Base-by-base conservation (phyloP, 2,329 filamentous ascomycete species). In the Fusarium sp. region DNA sequence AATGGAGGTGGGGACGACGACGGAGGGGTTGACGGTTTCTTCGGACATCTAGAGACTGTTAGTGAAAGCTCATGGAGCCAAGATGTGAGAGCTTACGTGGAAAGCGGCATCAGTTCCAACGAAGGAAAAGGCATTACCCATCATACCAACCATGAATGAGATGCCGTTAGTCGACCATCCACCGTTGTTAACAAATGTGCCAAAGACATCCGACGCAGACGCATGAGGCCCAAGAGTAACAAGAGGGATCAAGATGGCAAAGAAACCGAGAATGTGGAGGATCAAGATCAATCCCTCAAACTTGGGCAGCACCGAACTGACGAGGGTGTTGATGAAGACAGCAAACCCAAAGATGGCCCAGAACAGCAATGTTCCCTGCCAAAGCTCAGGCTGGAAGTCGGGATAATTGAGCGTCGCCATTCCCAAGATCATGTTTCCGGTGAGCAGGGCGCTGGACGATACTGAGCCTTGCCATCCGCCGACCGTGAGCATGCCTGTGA, bases 281-380 rank as follows among this genome's bases (percentile, higher is more conserved):
- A 86, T 82, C 31, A 90, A 79, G 54, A 88, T 83, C 11, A 86
- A 55, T 1, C 83, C 84, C 75, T 90, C 88, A 47, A 90, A 82
- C 54, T 85, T 83, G 31, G 89, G 85, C 24, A 90, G 81, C 18
- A 80, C 77, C 3, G 80, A 81, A 41, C 80, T 85, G 22, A 87
- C 79, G 12, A 86, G 81, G 0, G 85, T 87, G 76, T 89, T 89
- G 81, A 89, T 82, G 36, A 87, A 77, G 18, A 88, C 82, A 15
- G 83, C 84, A 26, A 87, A 81, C 7, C 83, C 66, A 6, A 86
- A 81, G 41, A 87, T 82, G 15, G 83, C 85, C 77, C 86, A 88
- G 31, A 86, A 83, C 1, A 89, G 73, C 8, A 89, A 78, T 0
- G 86, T 87, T 10, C 83, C 85, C 44, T 88, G 86, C 85, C 85